Conservation (phyloP, 164 flowering plant genomes). For the Aristolochia californica region DNA sequence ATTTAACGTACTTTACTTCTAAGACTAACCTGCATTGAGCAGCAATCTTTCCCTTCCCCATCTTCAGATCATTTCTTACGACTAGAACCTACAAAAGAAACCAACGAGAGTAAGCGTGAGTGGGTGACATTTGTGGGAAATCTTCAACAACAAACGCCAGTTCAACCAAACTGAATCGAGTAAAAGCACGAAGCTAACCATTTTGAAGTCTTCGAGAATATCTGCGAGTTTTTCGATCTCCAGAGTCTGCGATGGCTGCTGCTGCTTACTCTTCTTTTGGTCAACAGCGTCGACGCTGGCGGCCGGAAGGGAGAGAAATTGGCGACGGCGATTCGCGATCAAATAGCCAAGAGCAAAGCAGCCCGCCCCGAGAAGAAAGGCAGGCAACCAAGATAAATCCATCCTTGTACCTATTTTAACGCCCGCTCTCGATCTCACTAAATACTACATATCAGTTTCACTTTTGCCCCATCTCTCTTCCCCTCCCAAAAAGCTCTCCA, state of each 20-base stretch:
- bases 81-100: constrained; percentile 54
- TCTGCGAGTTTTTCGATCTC: constrained; percentile 86
- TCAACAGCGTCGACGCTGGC: constrained; percentile 9
- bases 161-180: too few relatives aligned
- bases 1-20: background rate
- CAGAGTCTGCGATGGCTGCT: constrained; percentile 19
- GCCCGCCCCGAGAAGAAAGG: constrained; percentile 67
- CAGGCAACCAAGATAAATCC: constrained; percentile 62
- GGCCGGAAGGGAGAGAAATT: constrained; percentile 10
- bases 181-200: constrained; percentile 30
- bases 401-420: constrained; percentile 13
- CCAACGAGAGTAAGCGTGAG: background rate
- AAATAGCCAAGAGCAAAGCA: constrained; percentile 71
- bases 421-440: too few relatives aligned
- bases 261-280: constrained; percentile 22
- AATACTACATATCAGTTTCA: too few relatives aligned
- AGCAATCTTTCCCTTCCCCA: constrained; percentile 99
- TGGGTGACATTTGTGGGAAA: background rate
- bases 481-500: too few relatives aligned
- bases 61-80: constrained; percentile 93
- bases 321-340: constrained; percentile 35
- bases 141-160: background rate
- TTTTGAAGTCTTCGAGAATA: constrained; percentile 80
- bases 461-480: too few relatives aligned
- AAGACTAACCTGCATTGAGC: constrained; percentile 86